Evolutionary conservation across 305 asterid species (phyloP), one percentile per base, ranked within the genome.

Genomic region (Solanum hybrid): DNA sequence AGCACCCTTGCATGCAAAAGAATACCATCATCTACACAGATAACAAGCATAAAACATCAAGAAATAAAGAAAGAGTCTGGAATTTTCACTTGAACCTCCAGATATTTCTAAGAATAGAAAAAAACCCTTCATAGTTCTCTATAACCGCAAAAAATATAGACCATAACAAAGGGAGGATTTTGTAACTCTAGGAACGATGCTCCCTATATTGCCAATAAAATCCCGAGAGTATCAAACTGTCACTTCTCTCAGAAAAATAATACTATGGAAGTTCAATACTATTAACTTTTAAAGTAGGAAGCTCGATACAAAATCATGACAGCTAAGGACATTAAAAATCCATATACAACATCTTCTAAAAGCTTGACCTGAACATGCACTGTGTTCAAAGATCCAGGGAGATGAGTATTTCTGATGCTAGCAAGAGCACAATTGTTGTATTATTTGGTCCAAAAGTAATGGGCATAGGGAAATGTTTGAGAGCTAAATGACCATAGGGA

Each of bases 1-100:
- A 90, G 98, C 95, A 88, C 92, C 93, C 99, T 97, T 94, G 91
- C 87, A 94, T 90, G 91, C 72, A 42, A 89, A 89, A 88, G 88
- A 88, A 90, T 38, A 78, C 40, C 75, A 76, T 86, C 87, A 90
- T 79, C 88, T 86, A 87, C 91, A 76, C 90, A 76, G 79, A 79
- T 72, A 64, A 72, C 56, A 86, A 29, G 29, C 89, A 88, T 85
- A 56, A 64, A 88, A 46, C 36, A 75, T 40, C 42, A 76, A n/a
- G 86, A 40, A 75, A 46, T 76, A 69, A 27, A 77, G 76, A 31
- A 46, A 75, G n/a, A 32, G 42, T 29, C 27, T 84, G 27, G 87
- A 84, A 84, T 9, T 84, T 84, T 84, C 22, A 84, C 31, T 84
- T 20, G 75, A 84, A 84, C 29, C 75, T 51, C 72, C 75, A 46